These are phyloP conservation scores for Suillus cothurnatus DNA, from an alignment of 768 basidiomycete species.

Conservation along the genomic window DNA sequence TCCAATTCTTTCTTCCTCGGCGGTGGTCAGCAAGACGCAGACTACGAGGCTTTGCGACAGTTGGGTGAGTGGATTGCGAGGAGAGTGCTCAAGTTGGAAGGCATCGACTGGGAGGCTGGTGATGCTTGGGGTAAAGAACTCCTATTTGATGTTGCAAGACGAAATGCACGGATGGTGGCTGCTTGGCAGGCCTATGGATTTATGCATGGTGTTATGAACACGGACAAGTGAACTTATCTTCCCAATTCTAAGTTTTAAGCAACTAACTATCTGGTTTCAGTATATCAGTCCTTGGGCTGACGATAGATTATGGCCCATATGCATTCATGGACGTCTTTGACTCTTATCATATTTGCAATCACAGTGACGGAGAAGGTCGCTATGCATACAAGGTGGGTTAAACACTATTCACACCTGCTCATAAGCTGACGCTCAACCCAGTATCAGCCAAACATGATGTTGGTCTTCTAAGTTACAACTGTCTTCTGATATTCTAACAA, in stretches of 20 bases:
- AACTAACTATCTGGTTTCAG: slow-evolving; percentile 36
- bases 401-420: neutral
- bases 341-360: slow-evolving; percentile 85
- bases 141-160: slow-evolving; percentile 73
- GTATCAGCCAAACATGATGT: slow-evolving; percentile 84
- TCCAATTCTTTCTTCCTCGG: slow-evolving; percentile 66
- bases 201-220: slow-evolving; percentile 97
- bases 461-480: slow-evolving; percentile 23
- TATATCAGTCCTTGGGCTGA: slow-evolving; percentile 72
- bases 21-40: slow-evolving; percentile 72
- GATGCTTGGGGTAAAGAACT: slow-evolving; percentile 70
- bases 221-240: slow-evolving; percentile 73
- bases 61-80: slow-evolving; percentile 76
- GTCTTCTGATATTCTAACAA: slow-evolving; percentile 5
- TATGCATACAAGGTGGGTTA: slow-evolving; percentile 65
- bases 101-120: slow-evolving; percentile 42
- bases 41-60: slow-evolving; percentile 73
- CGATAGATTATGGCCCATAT: slow-evolving; percentile 86
- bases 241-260: slow-evolving; percentile 2
- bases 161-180: slow-evolving; percentile 93
- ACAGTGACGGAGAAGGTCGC: slow-evolving; percentile 75
- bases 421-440: slow-evolving; percentile 27
- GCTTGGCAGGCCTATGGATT: slow-evolving; percentile 95
- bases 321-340: slow-evolving; percentile 97
- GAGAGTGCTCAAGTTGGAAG: slow-evolving; percentile 54